Evolutionary conservation across 352 stramenopile genomes (phyloP).

Genomic region (Phytophthora cryptogea): DNA sequence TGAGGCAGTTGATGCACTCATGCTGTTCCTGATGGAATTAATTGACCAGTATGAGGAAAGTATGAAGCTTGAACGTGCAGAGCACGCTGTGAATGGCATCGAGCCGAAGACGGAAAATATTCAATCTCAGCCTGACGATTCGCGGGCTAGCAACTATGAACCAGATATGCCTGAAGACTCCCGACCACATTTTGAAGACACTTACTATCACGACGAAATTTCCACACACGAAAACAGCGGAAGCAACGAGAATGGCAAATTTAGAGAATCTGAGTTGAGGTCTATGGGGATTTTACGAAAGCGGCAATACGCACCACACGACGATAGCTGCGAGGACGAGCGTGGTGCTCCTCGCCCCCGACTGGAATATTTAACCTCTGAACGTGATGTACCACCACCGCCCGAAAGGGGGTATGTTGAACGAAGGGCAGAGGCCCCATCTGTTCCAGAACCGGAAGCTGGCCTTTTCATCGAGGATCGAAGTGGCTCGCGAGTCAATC

Average conservation of each 20-base stretch:
- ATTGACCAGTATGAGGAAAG: constrained; percentile 41
- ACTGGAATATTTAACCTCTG: constrained; percentile 23
- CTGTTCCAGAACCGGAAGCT: constrained; percentile 1
- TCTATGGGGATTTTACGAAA: constrained; percentile 37
- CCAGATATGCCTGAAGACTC: neutral
- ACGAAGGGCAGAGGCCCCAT: neutral
- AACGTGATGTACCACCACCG: constrained; percentile 1
- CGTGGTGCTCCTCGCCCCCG: constrained; percentile 31
- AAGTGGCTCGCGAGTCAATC: constrained; percentile 41
- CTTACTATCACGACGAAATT: constrained; percentile 2
- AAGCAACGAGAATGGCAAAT: constrained; percentile 1
- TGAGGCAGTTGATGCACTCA: constrained; percentile 45
- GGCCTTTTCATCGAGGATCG: constrained; percentile 56
- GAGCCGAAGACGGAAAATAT: constrained; percentile 6
- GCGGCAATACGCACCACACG: constrained; percentile 35
- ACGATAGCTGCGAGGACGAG: constrained; percentile 19
- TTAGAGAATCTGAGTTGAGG: constrained; percentile 21
- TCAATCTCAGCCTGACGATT: constrained; percentile 1
- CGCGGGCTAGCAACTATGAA: neutral
- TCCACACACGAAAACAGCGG: constrained; percentile 1
- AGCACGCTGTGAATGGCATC: constrained; percentile 20
- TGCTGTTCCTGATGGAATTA: constrained; percentile 50
- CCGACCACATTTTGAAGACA: neutral
- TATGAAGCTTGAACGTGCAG: constrained; percentile 19
- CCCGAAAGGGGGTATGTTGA: constrained; percentile 13